Percentiles rank a stretch among this genome's conserved stretches.
Conservation (phyloP, 176 grass and related monocot genomes). For the Oryza brachyantha region DNA sequence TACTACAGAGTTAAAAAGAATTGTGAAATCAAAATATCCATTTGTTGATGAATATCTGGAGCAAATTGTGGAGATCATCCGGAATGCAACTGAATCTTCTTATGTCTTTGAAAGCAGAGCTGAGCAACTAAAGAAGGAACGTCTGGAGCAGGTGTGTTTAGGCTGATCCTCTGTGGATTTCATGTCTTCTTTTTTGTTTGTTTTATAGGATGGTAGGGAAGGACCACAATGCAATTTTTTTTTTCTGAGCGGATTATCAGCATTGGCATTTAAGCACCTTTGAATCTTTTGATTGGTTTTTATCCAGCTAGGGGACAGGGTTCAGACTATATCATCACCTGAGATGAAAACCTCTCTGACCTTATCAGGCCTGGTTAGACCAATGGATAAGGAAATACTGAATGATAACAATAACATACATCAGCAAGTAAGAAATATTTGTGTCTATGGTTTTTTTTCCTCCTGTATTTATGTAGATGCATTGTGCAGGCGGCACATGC, state of each 20-base stretch:
- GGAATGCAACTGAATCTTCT: conserved; percentile 54
- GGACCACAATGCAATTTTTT: neutral
- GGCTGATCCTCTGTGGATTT: conserved; percentile 9
- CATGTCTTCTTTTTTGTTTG: neutral
- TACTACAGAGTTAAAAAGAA: conserved; percentile 53
- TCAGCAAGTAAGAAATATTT: conserved; percentile 29
- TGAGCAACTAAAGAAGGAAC: conserved; percentile 66
- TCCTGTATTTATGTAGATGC: conserved; percentile 15
- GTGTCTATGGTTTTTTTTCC: neutral
- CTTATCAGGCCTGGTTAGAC: conserved; percentile 21
- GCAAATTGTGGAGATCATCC: conserved; percentile 44
- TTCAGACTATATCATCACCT: conserved; percentile 20
- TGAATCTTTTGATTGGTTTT: no score
- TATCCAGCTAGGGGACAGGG: conserved; percentile 25
- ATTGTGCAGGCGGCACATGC: conserved; percentile 21
- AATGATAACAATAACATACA: conserved; percentile 27
- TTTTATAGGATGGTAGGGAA: neutral
- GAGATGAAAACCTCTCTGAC: conserved; percentile 19
- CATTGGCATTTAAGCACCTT: neutral
- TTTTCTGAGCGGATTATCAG: conserved; percentile 16
- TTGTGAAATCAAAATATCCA: conserved; percentile 81
- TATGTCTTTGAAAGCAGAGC: conserved; percentile 56
- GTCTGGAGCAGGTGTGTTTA: conserved; percentile 32
- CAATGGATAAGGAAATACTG: conserved; percentile 35
- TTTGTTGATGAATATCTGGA: conserved; percentile 62